Base-by-base conservation (phyloP, 179 eudicot genomes). In the Vitellaria paradoxa region DNA sequence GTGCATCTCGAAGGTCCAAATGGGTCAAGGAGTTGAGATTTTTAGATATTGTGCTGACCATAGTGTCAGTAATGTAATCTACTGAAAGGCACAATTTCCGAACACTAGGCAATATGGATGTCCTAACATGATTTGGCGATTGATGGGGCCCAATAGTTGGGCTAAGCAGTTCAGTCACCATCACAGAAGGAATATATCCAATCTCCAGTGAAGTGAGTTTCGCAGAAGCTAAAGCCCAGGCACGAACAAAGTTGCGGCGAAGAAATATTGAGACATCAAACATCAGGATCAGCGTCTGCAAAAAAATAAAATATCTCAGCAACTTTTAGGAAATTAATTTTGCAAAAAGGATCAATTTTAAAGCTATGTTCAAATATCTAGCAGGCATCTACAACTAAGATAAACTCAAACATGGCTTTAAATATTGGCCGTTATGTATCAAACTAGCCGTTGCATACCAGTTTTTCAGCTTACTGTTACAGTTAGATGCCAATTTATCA, bases 1-100 rank as follows among this genome's bases (percentile, higher is more conserved):
- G 99, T 53, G 97, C 88, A 82, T 96, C 99, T 78, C 95, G 94
- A 80, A 96, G 99, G 83, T 96, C 99, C 76, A 96, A 85, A 84
- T 96, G 91, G 56, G 88, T 88, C 84, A 93, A 84, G 59, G 85
- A 85, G 80, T 82, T 73, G 72, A 96, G 94, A 80, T 73, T 86
- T 66, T 78, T 81, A 21, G 97, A 93, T 83, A 93, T 88, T 50
- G 91, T 87, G 70, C 85, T 82, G 76, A 93, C 82, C 97, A 96
- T 90, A 69, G 91, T 85, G 81, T 96, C 97, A 18, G 98, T 91
- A 70, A 96, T 96, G 79, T 89, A 96, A 85, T 96, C 99, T 61
- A 96, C 98, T 74, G 97, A 91, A 65, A 96, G 96, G 83, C 88
- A 87, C 80, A 96, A 78, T 76, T 89, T 91, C 76, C 88, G 87